Evolutionary conservation across 257 asterid genomes (phyloP).

Genomic region (Agastache rugosa): DNA sequence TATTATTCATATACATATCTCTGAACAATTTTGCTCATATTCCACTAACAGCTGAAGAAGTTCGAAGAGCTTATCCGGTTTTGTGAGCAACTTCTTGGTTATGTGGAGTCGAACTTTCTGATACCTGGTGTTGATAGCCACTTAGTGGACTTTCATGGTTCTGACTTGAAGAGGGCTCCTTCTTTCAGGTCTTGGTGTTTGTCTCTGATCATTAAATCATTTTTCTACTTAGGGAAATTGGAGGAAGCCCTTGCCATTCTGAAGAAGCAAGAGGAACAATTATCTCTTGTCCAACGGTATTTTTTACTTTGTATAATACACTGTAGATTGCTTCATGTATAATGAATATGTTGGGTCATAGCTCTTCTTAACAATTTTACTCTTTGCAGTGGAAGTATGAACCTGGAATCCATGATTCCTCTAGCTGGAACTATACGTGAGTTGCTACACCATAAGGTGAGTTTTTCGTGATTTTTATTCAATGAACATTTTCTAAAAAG

Average conservation of each 20-base stretch:
- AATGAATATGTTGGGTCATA: slow-evolving; percentile 28
- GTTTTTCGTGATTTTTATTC: slow-evolving; percentile 36
- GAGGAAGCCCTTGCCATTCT: slow-evolving; percentile 80
- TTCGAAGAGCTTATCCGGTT: slow-evolving; percentile 81
- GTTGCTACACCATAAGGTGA: slow-evolving; percentile 82
- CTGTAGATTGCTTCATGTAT: slow-evolving; percentile 16
- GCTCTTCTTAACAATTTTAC: slow-evolving; percentile 33
- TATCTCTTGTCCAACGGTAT: slow-evolving; percentile 55
- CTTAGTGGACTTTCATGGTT: slow-evolving; percentile 46
- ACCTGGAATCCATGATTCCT: slow-evolving; percentile 67
- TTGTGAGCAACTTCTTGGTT: slow-evolving; percentile 68
- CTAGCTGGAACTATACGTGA: slow-evolving; percentile 70
- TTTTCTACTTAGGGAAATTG: slow-evolving; percentile 80
- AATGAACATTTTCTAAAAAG: slow-evolving; percentile 21
- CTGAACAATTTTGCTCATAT: slow-evolving; percentile 33
- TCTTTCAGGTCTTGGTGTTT: slow-evolving; percentile 70
- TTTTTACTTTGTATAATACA: slow-evolving; percentile 23
- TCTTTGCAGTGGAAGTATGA: slow-evolving; percentile 54
- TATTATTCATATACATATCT: slow-evolving; percentile 21
- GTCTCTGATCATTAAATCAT: slow-evolving; percentile 69
- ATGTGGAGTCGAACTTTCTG: slow-evolving; percentile 50
- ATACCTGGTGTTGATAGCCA: slow-evolving; percentile 42
- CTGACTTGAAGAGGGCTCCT: slow-evolving; percentile 56
- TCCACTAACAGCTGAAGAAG: slow-evolving; percentile 69
- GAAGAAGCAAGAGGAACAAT: slow-evolving; percentile 73